Percentiles rank a stretch among this genome's conserved stretches.
Conservation (phyloP, 306 rosid genomes). For the Canavalia ensiformis region DNA sequence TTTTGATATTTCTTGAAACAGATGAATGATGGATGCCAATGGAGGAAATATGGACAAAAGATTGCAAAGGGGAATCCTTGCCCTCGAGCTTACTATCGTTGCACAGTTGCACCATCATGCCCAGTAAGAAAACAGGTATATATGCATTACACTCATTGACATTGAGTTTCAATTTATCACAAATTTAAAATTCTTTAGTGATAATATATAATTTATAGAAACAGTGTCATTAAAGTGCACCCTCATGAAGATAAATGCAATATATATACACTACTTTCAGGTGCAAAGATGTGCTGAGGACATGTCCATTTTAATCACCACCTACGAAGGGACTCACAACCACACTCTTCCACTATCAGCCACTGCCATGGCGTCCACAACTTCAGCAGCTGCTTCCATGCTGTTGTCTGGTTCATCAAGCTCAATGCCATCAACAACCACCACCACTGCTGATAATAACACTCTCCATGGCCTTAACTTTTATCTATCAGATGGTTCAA, state of each 20-base stretch:
- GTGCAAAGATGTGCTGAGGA: conserved; percentile 91
- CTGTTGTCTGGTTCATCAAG: conserved; percentile 77
- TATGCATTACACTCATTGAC: neutral
- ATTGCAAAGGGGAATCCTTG: conserved; percentile 97
- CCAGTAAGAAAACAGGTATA: conserved; percentile 91
- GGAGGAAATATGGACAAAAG: conserved; percentile 99
- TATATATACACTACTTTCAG: conserved; percentile 49
- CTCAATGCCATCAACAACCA: conserved; percentile 42
- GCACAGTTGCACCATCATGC: conserved; percentile 85
- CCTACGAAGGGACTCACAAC: conserved; percentile 95
- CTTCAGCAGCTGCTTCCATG: conserved; percentile 95
- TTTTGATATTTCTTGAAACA: conserved; percentile 39
- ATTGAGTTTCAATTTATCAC: neutral
- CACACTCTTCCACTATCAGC: conserved; percentile 91
- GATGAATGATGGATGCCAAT: conserved; percentile 98
- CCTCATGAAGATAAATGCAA: neutral
- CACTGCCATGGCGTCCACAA: conserved; percentile 95
- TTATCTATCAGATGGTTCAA: conserved; percentile 63
- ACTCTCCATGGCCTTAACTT: conserved; percentile 68
- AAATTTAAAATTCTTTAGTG: neutral
- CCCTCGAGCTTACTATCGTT: conserved; percentile 97
- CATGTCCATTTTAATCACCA: conserved; percentile 81
- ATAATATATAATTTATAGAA: neutral
- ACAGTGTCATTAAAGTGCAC: neutral
- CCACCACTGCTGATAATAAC: conserved; percentile 29